Conservation (phyloP, 1,284 basidiomycete species). For the Pascua sp. region DNA sequence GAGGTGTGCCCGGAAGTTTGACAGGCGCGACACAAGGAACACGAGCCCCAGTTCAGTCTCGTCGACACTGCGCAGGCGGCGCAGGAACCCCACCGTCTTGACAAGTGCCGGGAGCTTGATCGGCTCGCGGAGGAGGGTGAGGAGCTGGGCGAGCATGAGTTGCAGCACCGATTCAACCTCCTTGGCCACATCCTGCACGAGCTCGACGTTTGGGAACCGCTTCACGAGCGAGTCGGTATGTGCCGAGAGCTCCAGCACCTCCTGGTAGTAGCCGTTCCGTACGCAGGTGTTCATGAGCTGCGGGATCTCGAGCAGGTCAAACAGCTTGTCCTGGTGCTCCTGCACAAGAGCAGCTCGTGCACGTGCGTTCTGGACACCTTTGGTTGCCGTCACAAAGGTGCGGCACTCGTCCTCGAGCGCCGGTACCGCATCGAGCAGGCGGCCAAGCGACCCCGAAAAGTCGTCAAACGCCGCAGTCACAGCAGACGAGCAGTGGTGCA, state of each 20-base stretch:
- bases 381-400: conserved; percentile 61
- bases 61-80: conserved; percentile 65
- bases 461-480: conserved; percentile 62
- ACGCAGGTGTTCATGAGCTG: conserved; percentile 86
- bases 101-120: conserved; percentile 84
- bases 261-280: conserved; percentile 82
- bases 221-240: conserved; percentile 58
- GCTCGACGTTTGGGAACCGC: conserved; percentile 51
- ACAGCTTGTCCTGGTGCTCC: conserved; percentile 84
- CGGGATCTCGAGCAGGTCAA: conserved; percentile 85
- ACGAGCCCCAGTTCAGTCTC: conserved; percentile 65
- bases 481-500: conserved; percentile 60
- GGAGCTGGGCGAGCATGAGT: conserved; percentile 59
- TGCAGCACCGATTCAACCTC: conserved; percentile 66
- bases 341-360: conserved; percentile 72
- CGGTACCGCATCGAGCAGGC: conserved; percentile 65
- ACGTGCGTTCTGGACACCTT: conserved; percentile 61
- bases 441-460: conserved; percentile 63
- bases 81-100: conserved; percentile 78
- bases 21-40: conserved; percentile 63
- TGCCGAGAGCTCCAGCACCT: conserved; percentile 75
- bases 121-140: conserved; percentile 73
- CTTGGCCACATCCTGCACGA: conserved; percentile 60
- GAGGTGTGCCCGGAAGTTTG: conserved; percentile 55
- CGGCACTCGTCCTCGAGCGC: conserved; percentile 65